A percentile compares a stretch with the other conserved stretches of the same genome.
Conservation (phyloP, 2,329 filamentous ascomycete genomes). For the Teratosphaeria viscida region DNA sequence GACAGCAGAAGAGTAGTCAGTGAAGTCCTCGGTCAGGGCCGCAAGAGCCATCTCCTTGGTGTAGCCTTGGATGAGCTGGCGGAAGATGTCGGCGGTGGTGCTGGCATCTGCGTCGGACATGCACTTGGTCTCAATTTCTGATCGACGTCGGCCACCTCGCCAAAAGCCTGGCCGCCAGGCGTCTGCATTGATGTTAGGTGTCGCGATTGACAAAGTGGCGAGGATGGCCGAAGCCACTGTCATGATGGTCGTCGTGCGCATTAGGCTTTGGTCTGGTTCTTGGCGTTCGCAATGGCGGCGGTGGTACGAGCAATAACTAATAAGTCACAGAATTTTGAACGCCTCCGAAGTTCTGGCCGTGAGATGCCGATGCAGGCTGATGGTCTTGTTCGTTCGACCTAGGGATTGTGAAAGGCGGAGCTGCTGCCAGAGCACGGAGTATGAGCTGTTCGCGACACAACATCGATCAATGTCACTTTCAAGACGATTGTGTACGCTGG, state of each 20-base stretch:
- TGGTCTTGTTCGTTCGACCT: too few relatives aligned
- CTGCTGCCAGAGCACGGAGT: too few relatives aligned
- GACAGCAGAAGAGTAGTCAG: conserved; percentile 18
- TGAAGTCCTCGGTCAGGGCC: conserved; percentile 14
- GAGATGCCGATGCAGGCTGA: too few relatives aligned
- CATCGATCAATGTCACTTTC: too few relatives aligned
- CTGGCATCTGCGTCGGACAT: conserved; percentile 5
- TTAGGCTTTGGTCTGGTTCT: neutral
- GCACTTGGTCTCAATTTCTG: neutral
- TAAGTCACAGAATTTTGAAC: too few relatives aligned
- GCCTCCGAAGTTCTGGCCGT: too few relatives aligned
- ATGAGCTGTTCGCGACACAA: too few relatives aligned
- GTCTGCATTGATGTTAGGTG: neutral
- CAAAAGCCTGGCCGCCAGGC: neutral
- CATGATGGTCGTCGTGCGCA: neutral
- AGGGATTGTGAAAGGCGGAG: too few relatives aligned
- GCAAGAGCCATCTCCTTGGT: conserved; percentile 11
- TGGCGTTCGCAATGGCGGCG: neutral
- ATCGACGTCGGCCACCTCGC: neutral
- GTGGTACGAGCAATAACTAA: neutral
- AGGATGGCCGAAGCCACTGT: neutral
- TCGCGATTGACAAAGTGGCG: neutral
- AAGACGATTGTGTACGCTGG: too few relatives aligned
- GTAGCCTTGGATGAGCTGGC: conserved; percentile 16
- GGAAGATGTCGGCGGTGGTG: conserved; percentile 13